Base-by-base conservation (phyloP, 176 grass and related monocot genomes). In the Hyparrhenia diplandra region DNA sequence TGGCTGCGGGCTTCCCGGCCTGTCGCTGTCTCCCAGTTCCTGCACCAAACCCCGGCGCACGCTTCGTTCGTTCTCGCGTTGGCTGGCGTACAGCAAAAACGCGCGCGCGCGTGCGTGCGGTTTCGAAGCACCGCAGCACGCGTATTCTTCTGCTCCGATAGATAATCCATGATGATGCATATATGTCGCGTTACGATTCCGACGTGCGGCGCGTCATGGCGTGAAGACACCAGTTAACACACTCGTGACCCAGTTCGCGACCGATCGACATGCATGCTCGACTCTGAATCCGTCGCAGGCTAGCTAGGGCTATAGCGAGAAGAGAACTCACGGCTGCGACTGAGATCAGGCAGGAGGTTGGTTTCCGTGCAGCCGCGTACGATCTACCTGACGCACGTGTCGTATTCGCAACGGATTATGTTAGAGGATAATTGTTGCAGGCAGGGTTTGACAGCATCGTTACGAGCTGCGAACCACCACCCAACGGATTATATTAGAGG, bases 201-300 rank as follows among this genome's bases (percentile, higher is more conserved):
- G 78, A 51, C 71, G 85, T 60, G 52, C 64, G 80, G 86, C 72
- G 74, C 74, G 43, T 59, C 8, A 67, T 88, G 59, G 29, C 87
- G 87, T 88, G 87, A 88, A 84, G 85, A 18, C 80, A 83, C 54
- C 32, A 6, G n/a, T 29, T 29, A 29, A n/a, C 16, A 36, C 10
- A 4, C 14, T 7, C 76, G 69, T 46, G 37, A 43, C 9, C 21
- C 8, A 11, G 13, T 59, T 69, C 57, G 57, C 57, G 20, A n/a
- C 0, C 52, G 8, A 1, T 20, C 13, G 52, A 21, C 18, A n/a
- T n/a, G n/a, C n/a, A n/a, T n/a, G n/a, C n/a, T n/a, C 37, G 49
- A 13, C 12, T 36, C 37, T 63, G 85, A 87, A 76, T 40, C 18
- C 28, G 74, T n/a, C 64, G 10, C 61, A 3, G 52, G 40, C 54